Percentiles rank a stretch among this genome's conserved stretches.
Evolutionary conservation across 2,329 filamentous ascomycete species (phyloP).

Genomic region (Bipolaris victoriae): DNA sequence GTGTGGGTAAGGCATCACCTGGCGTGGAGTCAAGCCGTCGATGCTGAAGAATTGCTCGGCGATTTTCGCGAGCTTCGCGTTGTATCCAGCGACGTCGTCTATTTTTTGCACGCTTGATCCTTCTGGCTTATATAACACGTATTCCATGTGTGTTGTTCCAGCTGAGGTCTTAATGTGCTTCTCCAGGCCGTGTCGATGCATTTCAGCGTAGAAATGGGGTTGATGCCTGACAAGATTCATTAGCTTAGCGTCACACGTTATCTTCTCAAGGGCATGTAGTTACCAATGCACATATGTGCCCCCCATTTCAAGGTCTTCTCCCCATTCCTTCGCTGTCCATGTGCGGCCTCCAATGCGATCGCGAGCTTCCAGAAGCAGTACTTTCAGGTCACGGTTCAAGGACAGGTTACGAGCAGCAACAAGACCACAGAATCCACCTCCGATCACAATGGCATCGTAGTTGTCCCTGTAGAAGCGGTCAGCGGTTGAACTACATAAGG

Average conservation of each 20-base stretch:
- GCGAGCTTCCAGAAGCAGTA: not conserved
- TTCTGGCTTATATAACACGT: not conserved
- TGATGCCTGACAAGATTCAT: not conserved
- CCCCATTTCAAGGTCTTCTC: not conserved
- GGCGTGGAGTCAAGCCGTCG: not conserved
- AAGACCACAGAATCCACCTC: not conserved
- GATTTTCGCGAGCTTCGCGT: not conserved
- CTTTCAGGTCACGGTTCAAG: not conserved
- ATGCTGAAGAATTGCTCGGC: not conserved
- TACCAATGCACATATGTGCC: constrained; percentile 1
- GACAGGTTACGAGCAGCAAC: constrained; percentile 1
- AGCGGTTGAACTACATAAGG: not conserved
- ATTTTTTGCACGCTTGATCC: not conserved
- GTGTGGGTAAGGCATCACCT: not conserved
- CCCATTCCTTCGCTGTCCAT: not conserved
- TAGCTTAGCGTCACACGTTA: not conserved
- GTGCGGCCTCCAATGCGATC: not conserved
- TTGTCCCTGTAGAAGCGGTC: not conserved
- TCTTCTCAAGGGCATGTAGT: not conserved
- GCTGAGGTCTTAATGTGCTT: not conserved
- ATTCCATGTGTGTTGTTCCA: not conserved
- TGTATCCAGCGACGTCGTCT: not conserved
- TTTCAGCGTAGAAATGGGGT: not conserved
- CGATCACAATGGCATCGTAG: not conserved
- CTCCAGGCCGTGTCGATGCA: not conserved